Conservation (phyloP, 2,329 filamentous ascomycete genomes). For the Madurella mycetomatis region DNA sequence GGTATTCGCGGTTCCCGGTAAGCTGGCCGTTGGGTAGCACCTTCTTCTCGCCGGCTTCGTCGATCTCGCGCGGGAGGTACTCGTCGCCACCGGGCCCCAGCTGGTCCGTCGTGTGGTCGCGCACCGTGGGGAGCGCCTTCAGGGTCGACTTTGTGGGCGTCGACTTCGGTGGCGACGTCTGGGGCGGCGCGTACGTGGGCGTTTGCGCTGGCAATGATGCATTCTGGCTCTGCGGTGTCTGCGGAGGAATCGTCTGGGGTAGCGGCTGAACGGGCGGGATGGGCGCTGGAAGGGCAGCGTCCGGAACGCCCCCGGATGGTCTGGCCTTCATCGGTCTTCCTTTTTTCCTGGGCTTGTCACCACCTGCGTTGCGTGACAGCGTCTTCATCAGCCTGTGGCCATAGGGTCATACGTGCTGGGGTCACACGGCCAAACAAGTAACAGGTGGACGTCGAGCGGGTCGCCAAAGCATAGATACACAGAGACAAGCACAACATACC, state of each 20-base stretch:
- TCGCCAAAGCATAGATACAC: slow-evolving; percentile 34
- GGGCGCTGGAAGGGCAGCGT: slow-evolving; percentile 52
- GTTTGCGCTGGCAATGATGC: slow-evolving; percentile 42
- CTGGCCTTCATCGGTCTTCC: slow-evolving; percentile 60
- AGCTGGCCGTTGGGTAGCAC: slow-evolving; percentile 79
- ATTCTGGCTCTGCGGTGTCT: slow-evolving; percentile 51
- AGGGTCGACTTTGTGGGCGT: slow-evolving; percentile 79
- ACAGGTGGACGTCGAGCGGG: slow-evolving; percentile 29
- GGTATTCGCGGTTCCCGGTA: slow-evolving; percentile 78
- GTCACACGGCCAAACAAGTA: slow-evolving; percentile 33
- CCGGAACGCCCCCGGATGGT: slow-evolving; percentile 47
- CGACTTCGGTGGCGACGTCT: slow-evolving; percentile 64
- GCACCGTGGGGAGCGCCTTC: slow-evolving; percentile 90
- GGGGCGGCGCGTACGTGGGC: slow-evolving; percentile 37
- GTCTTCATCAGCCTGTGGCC: slow-evolving; percentile 29
- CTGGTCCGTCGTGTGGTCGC: slow-evolving; percentile 96
- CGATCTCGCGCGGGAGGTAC: slow-evolving; percentile 88
- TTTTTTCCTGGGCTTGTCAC: slow-evolving; percentile 53
- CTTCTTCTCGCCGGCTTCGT: slow-evolving; percentile 92
- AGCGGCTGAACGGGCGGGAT: slow-evolving; percentile 36
- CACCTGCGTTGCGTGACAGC: slow-evolving; percentile 31
- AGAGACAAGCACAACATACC: slow-evolving; percentile 56
- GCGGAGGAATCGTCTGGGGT: slow-evolving; percentile 30
- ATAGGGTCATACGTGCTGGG: slow-evolving; percentile 25
- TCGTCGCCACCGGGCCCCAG: slow-evolving; percentile 85